Percentiles rank a stretch among this genome's conserved stretches.
These are phyloP conservation scores for Xerocomus amazonicus DNA, from an alignment of 1,284 basidiomycete genomes.

Conservation along the genomic window DNA sequence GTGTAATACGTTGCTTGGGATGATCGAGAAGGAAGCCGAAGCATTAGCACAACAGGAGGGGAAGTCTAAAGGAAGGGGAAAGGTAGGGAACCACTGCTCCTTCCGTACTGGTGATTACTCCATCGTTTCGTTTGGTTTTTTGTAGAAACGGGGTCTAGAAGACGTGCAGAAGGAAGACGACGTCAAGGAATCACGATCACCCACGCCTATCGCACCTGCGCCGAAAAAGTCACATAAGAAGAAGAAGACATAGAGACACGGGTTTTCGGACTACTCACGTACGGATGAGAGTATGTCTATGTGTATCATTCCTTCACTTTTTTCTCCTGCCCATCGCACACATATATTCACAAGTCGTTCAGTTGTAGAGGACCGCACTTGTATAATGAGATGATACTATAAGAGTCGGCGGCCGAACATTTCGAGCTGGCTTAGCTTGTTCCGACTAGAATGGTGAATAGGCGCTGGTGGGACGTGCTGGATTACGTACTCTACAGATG, in stretches of 20 bases:
- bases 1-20: slow-evolving; percentile 84
- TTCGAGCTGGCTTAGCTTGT: no score
- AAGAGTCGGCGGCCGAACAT: no score
- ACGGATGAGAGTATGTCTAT: background rate
- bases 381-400: background rate
- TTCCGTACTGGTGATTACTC: background rate
- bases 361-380: background rate
- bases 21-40: slow-evolving; percentile 91
- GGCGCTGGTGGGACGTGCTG: no score
- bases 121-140: background rate
- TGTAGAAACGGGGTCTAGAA: slow-evolving; percentile 64
- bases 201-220: slow-evolving; percentile 45
- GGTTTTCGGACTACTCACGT: background rate
- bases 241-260: slow-evolving; percentile 42
- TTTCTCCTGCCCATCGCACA: background rate
- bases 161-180: slow-evolving; percentile 58
- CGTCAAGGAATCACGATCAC: slow-evolving; percentile 52
- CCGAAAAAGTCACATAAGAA: slow-evolving; percentile 53
- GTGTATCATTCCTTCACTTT: background rate
- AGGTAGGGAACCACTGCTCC: slow-evolving; percentile 42
- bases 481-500: no score
- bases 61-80: slow-evolving; percentile 58
- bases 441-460: no score
- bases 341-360: no score
- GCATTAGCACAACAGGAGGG: slow-evolving; percentile 61